A percentile compares a stretch with the other conserved stretches of the same genome.
Evolutionary conservation across 139 green algal genomes (phyloP).

Genomic region (Micractinium conductrix): DNA sequence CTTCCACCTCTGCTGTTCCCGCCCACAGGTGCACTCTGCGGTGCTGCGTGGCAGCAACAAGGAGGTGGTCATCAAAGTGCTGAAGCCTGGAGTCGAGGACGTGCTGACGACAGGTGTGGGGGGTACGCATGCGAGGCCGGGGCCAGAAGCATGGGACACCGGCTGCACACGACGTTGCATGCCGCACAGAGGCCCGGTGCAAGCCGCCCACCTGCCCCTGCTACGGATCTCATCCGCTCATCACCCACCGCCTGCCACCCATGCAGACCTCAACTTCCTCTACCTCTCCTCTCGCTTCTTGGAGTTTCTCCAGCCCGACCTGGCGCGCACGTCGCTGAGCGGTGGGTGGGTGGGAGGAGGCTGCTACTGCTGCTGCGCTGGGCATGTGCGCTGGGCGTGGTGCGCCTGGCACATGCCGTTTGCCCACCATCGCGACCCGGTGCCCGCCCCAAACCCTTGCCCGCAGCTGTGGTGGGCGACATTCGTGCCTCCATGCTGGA

Average conservation of each 20-base stretch:
- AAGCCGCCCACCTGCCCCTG: too few relatives aligned
- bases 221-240: background rate
- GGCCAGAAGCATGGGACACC: too few relatives aligned
- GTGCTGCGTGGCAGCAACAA: constrained; percentile 77
- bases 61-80: constrained; percentile 91
- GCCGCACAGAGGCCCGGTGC: too few relatives aligned
- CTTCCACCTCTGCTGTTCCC: background rate
- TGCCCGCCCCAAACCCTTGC: too few relatives aligned
- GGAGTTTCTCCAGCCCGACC: constrained; percentile 88
- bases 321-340: constrained; percentile 80
- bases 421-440: too few relatives aligned
- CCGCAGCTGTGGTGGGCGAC: constrained; percentile 72
- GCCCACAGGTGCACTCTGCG: constrained; percentile 83
- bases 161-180: too few relatives aligned
- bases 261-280: constrained; percentile 89
- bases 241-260: too few relatives aligned
- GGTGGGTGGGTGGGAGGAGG: too few relatives aligned
- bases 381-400: too few relatives aligned
- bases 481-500: constrained; percentile 85
- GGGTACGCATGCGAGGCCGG: too few relatives aligned
- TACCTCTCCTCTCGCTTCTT: constrained; percentile 73
- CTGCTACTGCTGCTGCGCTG: too few relatives aligned
- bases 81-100: constrained; percentile 96
- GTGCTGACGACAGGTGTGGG: constrained; percentile 71
- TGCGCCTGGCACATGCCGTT: too few relatives aligned